A percentile compares a stretch with the other conserved stretches of the same genome.
phyloP scores from a whole-genome alignment of 1,284 basidiomycete genomes.

The Apiotrichum veenhuisii region DNA sequence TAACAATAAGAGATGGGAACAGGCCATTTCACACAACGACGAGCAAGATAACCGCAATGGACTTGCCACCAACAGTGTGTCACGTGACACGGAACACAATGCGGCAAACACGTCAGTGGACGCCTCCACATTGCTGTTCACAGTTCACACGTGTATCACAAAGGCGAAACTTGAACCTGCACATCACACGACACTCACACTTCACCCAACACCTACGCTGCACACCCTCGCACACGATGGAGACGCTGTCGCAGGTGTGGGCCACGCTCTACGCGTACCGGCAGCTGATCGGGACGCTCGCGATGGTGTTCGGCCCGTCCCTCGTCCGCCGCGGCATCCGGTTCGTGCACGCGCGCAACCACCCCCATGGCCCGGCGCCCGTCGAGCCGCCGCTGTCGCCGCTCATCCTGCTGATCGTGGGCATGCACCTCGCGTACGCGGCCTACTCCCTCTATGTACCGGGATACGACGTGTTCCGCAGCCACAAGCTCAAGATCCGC shows the following conservation, averaged over 20 bases:
- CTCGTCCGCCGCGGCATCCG: not conserved
- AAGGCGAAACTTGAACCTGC: no score
- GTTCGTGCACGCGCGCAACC: not conserved
- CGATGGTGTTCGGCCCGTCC: slow-evolving; percentile 3
- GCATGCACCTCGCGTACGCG: slow-evolving; percentile 17
- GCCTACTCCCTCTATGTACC: slow-evolving; percentile 20
- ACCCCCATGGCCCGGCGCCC: not conserved
- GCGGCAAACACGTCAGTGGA: no score
- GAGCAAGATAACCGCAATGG: no score
- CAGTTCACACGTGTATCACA: no score
- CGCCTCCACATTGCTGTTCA: no score
- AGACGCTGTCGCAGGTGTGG: not conserved
- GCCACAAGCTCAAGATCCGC: slow-evolving; percentile 22
- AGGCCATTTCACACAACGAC: no score
- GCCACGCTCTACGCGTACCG: not conserved
- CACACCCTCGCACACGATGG: not conserved
- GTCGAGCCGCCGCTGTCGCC: not conserved
- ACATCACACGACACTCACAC: not conserved
- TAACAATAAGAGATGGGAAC: no score
- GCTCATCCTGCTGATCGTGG: slow-evolving; percentile 12
- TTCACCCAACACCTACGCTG: no score
- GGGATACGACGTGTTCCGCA: slow-evolving; percentile 34
- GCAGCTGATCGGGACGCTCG: not conserved
- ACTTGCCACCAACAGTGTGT: no score
- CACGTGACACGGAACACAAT: no score